phyloP scores from a whole-genome alignment of 495 filamentous ascomycete species.

The Letharia columbiana region DNA sequence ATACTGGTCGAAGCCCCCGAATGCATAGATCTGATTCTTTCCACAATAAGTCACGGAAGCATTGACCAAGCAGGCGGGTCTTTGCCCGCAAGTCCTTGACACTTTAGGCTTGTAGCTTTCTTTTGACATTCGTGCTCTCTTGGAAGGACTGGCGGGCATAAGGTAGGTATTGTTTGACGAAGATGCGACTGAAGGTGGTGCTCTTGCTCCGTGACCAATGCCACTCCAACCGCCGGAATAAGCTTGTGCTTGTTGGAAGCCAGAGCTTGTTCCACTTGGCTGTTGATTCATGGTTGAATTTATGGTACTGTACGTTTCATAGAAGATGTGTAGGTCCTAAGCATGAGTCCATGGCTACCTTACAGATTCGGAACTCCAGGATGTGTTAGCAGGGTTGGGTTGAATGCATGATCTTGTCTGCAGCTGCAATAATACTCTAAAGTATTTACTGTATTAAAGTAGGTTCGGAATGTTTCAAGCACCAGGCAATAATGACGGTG shows the following conservation, averaged over 20 bases:
- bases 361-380: background rate
- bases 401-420: background rate
- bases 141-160: conserved; percentile 68
- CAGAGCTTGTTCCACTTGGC: conserved; percentile 1
- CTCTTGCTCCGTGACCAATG: conserved; percentile 13
- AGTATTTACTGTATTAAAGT: background rate
- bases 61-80: conserved; percentile 92
- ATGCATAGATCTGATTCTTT: conserved; percentile 93
- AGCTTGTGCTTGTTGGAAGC: conserved; percentile 6
- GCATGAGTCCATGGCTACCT: background rate
- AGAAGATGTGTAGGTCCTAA: background rate
- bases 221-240: conserved; percentile 6
- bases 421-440: background rate
- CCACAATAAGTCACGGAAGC: conserved; percentile 96
- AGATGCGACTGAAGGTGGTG: conserved; percentile 36
- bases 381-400: background rate
- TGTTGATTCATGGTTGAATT: conserved; percentile 15
- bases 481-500: conserved; percentile 3
- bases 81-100: conserved; percentile 70
- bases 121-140: conserved; percentile 49
- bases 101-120: conserved; percentile 75
- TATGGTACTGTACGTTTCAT: background rate
- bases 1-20: conserved; percentile 98
- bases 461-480: background rate
- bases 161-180: conserved; percentile 66